Percentiles rank a stretch among this genome's conserved stretches.
phyloP scores from a whole-genome alignment of 768 basidiomycete species.

The Trametes elegans region DNA sequence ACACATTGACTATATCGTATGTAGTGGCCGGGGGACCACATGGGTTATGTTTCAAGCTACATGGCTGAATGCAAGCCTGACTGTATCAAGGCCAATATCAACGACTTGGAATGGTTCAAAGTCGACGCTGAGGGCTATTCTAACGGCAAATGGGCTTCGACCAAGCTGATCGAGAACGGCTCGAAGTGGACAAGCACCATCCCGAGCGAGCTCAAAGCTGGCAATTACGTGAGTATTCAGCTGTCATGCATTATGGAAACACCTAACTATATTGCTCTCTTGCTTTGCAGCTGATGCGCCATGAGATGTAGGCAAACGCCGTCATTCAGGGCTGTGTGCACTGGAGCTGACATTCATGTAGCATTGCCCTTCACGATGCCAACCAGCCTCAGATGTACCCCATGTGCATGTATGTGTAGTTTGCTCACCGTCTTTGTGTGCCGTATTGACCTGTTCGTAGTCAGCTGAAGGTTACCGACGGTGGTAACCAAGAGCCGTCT shows the following conservation, averaged over 20 bases:
- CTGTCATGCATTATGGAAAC: background rate
- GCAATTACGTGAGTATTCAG: slow-evolving; percentile 45
- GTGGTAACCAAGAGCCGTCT: slow-evolving; percentile 26
- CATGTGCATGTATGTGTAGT: slow-evolving; percentile 43
- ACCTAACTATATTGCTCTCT: background rate
- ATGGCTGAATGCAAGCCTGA: slow-evolving; percentile 49
- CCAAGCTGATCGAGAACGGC: slow-evolving; percentile 40
- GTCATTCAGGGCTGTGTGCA: background rate
- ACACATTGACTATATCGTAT: background rate
- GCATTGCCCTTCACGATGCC: slow-evolving; percentile 45
- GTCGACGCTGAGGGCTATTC: slow-evolving; percentile 46
- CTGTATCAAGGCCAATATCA: slow-evolving; percentile 34
- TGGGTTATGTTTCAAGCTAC: slow-evolving; percentile 50
- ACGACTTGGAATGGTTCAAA: slow-evolving; percentile 47
- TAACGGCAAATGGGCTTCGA: slow-evolving; percentile 41
- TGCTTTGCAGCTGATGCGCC: slow-evolving; percentile 39
- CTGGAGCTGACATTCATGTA: slow-evolving; percentile 16
- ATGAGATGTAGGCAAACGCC: slow-evolving; percentile 43
- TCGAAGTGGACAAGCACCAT: slow-evolving; percentile 44
- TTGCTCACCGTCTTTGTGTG: background rate
- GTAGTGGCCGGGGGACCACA: slow-evolving; percentile 39
- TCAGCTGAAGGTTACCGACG: slow-evolving; percentile 28
- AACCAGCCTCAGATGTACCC: slow-evolving; percentile 45
- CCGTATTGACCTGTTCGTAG: slow-evolving; percentile 11
- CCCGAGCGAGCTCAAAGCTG: slow-evolving; percentile 40